A percentile compares a stretch with the other conserved stretches of the same genome.
Conservation (phyloP, 345 rosid genomes). For the Aurinia saxatilis region DNA sequence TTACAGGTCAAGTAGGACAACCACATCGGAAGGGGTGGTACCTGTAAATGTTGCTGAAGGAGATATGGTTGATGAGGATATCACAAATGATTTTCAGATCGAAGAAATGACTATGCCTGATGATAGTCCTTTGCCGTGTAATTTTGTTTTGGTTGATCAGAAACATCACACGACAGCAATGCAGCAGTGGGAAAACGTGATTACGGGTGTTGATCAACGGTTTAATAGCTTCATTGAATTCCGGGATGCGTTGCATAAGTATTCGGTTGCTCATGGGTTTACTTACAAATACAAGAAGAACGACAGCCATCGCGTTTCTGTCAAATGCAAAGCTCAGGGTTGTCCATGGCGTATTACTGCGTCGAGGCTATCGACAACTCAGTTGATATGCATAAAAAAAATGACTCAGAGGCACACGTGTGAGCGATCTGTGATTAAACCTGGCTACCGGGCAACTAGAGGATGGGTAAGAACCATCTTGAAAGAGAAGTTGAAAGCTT, state of each 20-base stretch:
- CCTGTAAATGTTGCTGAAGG: slow-evolving; percentile 37
- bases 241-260: slow-evolving; percentile 86
- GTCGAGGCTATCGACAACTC: slow-evolving; percentile 75
- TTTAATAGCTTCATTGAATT: slow-evolving; percentile 75
- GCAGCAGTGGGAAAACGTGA: slow-evolving; percentile 79
- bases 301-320: slow-evolving; percentile 82
- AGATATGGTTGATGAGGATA: slow-evolving; percentile 25
- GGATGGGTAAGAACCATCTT: slow-evolving; percentile 94
- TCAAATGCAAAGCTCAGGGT: slow-evolving; percentile 79
- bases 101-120: slow-evolving; percentile 30
- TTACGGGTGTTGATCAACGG: slow-evolving; percentile 87
- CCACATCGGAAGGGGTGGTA: slow-evolving; percentile 48
- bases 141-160: slow-evolving; percentile 38
- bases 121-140: slow-evolving; percentile 38
- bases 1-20: slow-evolving; percentile 69
- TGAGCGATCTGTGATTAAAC: slow-evolving; percentile 71
- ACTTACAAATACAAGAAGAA: slow-evolving; percentile 89
- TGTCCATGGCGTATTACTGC: slow-evolving; percentile 97
- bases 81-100: slow-evolving; percentile 24
- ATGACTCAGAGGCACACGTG: slow-evolving; percentile 82
- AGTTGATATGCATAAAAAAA: slow-evolving; percentile 73
- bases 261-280: slow-evolving; percentile 80
- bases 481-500: slow-evolving; percentile 74
- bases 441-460: slow-evolving; percentile 79
- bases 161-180: slow-evolving; percentile 47